phyloP scores from a whole-genome alignment of 1,284 basidiomycete genomes.

The Apiotrichum sp. region DNA sequence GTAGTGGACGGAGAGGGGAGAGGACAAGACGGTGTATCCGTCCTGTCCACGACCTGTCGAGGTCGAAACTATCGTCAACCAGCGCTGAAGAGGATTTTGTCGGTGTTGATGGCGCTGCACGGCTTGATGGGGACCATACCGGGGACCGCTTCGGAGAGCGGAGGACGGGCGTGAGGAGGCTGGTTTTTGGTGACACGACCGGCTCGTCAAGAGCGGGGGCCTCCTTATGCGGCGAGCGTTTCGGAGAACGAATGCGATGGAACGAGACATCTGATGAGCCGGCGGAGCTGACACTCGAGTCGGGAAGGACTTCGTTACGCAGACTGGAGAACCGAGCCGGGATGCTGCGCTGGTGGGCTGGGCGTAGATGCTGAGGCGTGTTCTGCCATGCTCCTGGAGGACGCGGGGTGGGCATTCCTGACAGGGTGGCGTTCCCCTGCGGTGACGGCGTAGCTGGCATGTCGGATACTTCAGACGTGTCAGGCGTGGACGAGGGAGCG shows the following conservation, averaged over 20 bases:
- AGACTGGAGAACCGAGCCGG: slow-evolving; percentile 6
- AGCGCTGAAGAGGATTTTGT: neutral
- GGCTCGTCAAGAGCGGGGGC: neutral
- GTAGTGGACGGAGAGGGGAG: neutral
- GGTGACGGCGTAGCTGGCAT: neutral
- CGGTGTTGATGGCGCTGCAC: neutral
- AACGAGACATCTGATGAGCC: slow-evolving; percentile 17
- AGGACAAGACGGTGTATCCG: slow-evolving; percentile 3
- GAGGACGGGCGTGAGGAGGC: slow-evolving; percentile 6
- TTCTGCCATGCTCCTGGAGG: slow-evolving; percentile 28
- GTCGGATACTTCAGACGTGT: neutral
- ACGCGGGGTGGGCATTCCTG: slow-evolving; percentile 17
- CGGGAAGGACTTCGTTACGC: slow-evolving; percentile 15
- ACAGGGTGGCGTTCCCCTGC: neutral
- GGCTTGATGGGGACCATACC: neutral
- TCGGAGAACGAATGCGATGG: slow-evolving; percentile 20
- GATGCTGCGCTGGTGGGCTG: neutral
- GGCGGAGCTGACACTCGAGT: slow-evolving; percentile 11
- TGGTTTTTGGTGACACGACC: neutral
- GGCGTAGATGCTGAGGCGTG: neutral
- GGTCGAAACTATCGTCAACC: slow-evolving; percentile 1
- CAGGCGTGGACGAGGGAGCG: neutral
- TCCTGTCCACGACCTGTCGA: slow-evolving; percentile 9
- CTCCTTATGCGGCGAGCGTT: neutral
- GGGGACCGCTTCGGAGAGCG: slow-evolving; percentile 7